These are phyloP conservation scores for Mikania micrantha DNA, from an alignment of 129 eudicot genomes.

Conservation along the genomic window DNA sequence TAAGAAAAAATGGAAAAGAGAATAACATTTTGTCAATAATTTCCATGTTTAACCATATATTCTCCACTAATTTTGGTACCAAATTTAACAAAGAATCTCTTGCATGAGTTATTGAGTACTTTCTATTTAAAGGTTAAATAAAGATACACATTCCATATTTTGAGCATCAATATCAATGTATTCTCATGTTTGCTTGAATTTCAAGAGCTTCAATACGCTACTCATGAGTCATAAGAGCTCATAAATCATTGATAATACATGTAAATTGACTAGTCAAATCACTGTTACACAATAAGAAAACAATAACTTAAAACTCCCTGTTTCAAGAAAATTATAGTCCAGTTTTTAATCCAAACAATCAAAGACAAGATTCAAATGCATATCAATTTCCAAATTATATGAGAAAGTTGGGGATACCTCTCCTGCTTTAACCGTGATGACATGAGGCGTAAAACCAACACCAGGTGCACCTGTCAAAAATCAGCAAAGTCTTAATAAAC, in stretches of 20 bases:
- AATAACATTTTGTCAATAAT: not conserved
- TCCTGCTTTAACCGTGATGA: constrained; percentile 63
- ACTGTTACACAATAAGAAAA: not conserved
- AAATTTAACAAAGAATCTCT: not conserved
- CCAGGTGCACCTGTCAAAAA: constrained; percentile 56
- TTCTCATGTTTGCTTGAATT: not conserved
- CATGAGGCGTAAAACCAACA: constrained; percentile 90
- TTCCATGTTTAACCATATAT: not conserved
- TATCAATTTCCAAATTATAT: not conserved
- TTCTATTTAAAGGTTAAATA: not conserved
- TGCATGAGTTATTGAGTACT: not conserved
- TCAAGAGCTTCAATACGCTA: not conserved
- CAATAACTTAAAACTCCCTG: not conserved
- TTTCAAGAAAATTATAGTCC: not conserved
- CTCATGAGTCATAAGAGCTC: no score
- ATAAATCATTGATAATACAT: no score
- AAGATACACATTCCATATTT: not conserved
- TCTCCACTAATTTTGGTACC: not conserved
- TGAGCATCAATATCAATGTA: not conserved
- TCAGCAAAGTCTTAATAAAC: not conserved
- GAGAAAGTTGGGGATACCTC: constrained; percentile 43
- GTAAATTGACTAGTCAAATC: no score
- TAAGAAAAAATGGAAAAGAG: not conserved
- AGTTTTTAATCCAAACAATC: not conserved
- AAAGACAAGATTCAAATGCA: not conserved